Conservation (phyloP, 2,329 filamentous ascomycete species). For the Aspergillus tanneri region DNA sequence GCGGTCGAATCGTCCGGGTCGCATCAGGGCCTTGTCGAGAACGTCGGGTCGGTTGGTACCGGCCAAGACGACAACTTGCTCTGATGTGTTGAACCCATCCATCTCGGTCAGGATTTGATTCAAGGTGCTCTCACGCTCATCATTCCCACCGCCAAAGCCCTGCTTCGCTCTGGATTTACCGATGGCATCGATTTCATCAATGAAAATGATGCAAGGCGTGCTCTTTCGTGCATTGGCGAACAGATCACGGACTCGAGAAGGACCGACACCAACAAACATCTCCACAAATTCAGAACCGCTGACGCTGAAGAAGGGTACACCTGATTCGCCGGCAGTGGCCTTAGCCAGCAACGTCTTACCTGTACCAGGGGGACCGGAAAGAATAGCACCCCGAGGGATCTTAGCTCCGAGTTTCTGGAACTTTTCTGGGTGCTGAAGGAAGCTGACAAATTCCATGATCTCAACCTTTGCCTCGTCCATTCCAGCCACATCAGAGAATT, state of each 20-base stretch:
- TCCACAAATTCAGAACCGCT: constrained; percentile 98
- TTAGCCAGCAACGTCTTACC: constrained; percentile 98
- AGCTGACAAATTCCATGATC: constrained; percentile 99
- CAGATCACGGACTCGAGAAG: constrained; percentile 89
- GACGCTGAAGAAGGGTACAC: constrained; percentile 96
- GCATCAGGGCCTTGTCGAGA: constrained; percentile 92
- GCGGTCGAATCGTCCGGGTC: constrained; percentile 92
- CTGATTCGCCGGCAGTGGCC: constrained; percentile 93
- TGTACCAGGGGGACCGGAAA: constrained; percentile 95
- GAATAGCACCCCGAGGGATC: constrained; percentile 93
- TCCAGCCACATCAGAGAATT: constrained; percentile 93
- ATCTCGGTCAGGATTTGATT: constrained; percentile 99
- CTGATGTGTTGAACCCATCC: constrained; percentile 97
- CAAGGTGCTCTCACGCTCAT: constrained; percentile 92
- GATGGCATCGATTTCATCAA: constrained; percentile 98
- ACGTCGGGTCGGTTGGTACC: constrained; percentile 96
- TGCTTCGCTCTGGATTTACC: constrained; percentile 84
- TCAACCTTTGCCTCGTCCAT: constrained; percentile 98
- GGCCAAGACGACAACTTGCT: constrained; percentile 94
- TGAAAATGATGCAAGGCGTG: constrained; percentile 98
- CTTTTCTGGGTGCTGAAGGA: constrained; percentile 87
- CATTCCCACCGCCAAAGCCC: constrained; percentile 85
- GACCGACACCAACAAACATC: constrained; percentile 99
- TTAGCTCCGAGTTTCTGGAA: constrained; percentile 95
- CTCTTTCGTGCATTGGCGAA: constrained; percentile 94